phyloP scores from a whole-genome alignment of 164 flowering plant genomes.

The Paratinospora sagittata region DNA sequence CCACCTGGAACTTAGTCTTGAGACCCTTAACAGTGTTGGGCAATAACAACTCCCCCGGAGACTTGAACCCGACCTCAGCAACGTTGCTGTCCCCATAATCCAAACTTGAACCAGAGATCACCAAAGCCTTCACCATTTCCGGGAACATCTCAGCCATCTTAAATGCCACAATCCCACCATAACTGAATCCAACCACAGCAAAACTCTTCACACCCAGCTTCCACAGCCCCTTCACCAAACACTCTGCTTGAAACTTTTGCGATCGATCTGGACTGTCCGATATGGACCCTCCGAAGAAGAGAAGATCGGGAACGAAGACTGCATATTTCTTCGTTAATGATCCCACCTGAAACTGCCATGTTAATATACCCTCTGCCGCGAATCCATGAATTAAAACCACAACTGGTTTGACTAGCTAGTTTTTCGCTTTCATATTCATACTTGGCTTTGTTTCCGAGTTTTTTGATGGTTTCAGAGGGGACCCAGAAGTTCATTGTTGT shows the following conservation, averaged over 20 bases:
- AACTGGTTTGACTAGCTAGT: conserved; percentile 41
- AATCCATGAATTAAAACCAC: conserved; percentile 74
- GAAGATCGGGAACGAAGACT: conserved; percentile 72
- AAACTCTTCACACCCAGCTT: conserved; percentile 59
- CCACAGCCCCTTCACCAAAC: conserved; percentile 41
- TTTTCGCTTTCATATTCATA: conserved; percentile 18
- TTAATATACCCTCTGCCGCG: conserved; percentile 77
- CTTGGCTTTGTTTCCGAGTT: background rate
- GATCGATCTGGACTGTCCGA: conserved; percentile 47
- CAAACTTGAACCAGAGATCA: conserved; percentile 61
- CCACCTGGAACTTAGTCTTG: conserved; percentile 62
- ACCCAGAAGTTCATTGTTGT: conserved; percentile 84
- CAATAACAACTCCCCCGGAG: conserved; percentile 60
- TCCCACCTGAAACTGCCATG: conserved; percentile 86
- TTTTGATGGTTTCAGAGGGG: conserved; percentile 44
- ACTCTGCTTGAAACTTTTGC: conserved; percentile 63
- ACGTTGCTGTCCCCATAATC: conserved; percentile 42
- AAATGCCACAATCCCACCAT: conserved; percentile 84
- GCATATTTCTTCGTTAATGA: conserved; percentile 53
- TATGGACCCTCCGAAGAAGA: conserved; percentile 66
- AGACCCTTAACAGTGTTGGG: conserved; percentile 66
- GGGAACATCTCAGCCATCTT: conserved; percentile 64
- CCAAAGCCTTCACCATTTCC: conserved; percentile 45
- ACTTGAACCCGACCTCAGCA: conserved; percentile 46
- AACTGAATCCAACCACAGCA: conserved; percentile 67